A percentile compares a stretch with the other conserved stretches of the same genome.
Conservation (phyloP, 805 yeast genomes). For the Barnettozyma sucrosica region DNA sequence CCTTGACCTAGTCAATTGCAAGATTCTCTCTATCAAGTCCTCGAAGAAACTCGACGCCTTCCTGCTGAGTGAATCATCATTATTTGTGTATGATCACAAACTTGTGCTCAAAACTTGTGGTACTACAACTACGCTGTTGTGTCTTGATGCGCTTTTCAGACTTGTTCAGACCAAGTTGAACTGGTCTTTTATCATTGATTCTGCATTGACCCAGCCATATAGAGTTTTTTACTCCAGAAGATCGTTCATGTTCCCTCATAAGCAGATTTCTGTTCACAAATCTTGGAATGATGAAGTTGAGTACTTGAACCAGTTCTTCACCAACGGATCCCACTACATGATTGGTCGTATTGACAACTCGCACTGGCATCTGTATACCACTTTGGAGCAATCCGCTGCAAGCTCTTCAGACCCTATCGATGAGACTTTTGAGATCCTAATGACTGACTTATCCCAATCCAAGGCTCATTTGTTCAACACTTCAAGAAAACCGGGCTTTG, state of each 20-base stretch:
- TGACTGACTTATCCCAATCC: slow-evolving; percentile 71
- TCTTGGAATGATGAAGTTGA: slow-evolving; percentile 80
- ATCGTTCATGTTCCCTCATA: slow-evolving; percentile 86
- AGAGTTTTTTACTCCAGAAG: slow-evolving; percentile 86
- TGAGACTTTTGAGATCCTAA: slow-evolving; percentile 81
- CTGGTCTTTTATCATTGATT: slow-evolving; percentile 32
- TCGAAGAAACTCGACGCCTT: slow-evolving; percentile 71
- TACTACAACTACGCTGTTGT: slow-evolving; percentile 83
- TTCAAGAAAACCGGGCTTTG: slow-evolving; percentile 36
- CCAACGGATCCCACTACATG: slow-evolving; percentile 57
- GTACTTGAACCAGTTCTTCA: slow-evolving; percentile 61
- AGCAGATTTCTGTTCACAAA: slow-evolving; percentile 73
- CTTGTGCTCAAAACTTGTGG: slow-evolving; percentile 92
- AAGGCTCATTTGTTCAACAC: slow-evolving; percentile 56
- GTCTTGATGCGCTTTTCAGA: slow-evolving; percentile 60
- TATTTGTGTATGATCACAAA: slow-evolving; percentile 85
- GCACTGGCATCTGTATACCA: slow-evolving; percentile 86
- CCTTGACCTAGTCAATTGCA: slow-evolving; percentile 81
- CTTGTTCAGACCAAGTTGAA: slow-evolving; percentile 37
- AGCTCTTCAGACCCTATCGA: slow-evolving; percentile 31
- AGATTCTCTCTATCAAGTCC: slow-evolving; percentile 74
- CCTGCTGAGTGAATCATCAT: slow-evolving; percentile 79
- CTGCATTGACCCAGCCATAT: slow-evolving; percentile 36
- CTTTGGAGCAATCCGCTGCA: slow-evolving; percentile 32
- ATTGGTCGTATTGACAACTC: slow-evolving; percentile 78